These are phyloP conservation scores for Saturnispora gosingensis DNA, from an alignment of 805 yeast species.

Conservation along the genomic window DNA sequence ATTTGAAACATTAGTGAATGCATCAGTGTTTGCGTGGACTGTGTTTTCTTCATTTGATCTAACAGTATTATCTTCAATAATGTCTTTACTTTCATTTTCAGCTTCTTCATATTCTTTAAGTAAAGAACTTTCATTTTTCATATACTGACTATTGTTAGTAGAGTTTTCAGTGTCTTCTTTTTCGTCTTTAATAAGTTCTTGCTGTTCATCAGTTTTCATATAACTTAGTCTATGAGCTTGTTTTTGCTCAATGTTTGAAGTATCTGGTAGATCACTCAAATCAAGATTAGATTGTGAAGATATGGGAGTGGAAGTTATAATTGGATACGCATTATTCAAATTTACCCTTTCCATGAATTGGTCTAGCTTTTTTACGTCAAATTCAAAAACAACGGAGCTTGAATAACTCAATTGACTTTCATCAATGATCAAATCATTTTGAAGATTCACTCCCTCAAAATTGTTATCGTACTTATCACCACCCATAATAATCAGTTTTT, in stretches of 20 bases:
- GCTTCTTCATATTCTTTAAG: slow-evolving; percentile 5
- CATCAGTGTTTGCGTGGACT: not conserved
- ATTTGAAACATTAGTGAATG: not conserved
- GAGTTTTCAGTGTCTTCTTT: not conserved
- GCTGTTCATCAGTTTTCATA: slow-evolving; percentile 11
- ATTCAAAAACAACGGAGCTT: slow-evolving; percentile 30
- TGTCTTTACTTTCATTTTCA: not conserved
- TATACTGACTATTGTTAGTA: not conserved
- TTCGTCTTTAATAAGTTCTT: not conserved
- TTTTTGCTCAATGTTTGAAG: slow-evolving; percentile 7
- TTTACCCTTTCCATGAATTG: slow-evolving; percentile 20
- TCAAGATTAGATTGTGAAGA: slow-evolving; percentile 11
- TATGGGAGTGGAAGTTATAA: not conserved
- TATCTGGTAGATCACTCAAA: slow-evolving; percentile 7
- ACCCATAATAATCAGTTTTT: slow-evolving; percentile 78
- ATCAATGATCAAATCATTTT: slow-evolving; percentile 18
- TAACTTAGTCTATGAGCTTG: slow-evolving; percentile 13
- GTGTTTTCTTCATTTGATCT: not conserved
- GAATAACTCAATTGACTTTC: slow-evolving; percentile 25
- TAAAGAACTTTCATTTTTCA: slow-evolving; percentile 5
- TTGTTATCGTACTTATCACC: slow-evolving; percentile 74
- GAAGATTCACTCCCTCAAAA: slow-evolving; percentile 18
- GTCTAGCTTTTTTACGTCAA: slow-evolving; percentile 23
- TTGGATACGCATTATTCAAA: not conserved
- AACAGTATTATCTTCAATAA: not conserved